Conservation (phyloP, 192 early-diverging fungal species). For the Coemansia javaensis region DNA sequence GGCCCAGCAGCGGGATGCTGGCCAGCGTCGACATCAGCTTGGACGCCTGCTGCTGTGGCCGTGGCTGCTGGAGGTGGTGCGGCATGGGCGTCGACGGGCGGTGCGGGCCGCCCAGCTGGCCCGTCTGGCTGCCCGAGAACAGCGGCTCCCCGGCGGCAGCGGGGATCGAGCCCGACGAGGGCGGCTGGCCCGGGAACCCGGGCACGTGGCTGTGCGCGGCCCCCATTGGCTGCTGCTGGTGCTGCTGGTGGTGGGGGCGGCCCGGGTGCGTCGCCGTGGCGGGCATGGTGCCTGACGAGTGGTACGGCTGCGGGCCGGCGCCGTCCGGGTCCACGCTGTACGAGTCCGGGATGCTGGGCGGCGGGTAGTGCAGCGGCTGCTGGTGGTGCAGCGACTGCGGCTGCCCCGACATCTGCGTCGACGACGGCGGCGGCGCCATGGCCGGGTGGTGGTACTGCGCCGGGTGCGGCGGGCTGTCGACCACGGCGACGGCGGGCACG, state of each 20-base stretch:
- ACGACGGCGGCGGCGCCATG: background rate
- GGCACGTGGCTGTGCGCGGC: background rate
- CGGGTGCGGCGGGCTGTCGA: conserved; percentile 3
- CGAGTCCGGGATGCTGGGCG: background rate
- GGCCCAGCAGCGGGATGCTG: conserved; percentile 36
- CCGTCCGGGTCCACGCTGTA: conserved; percentile 11
- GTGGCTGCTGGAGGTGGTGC: too few relatives aligned
- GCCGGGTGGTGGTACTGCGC: conserved; percentile 1
- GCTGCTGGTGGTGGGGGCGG: background rate
- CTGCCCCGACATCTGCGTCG: conserved; percentile 1
- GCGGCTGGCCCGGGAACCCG: too few relatives aligned
- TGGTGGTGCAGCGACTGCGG: conserved; percentile 9
- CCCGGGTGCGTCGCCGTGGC: background rate
- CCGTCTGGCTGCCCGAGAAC: too few relatives aligned
- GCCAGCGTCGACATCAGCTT: conserved; percentile 40
- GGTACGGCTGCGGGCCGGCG: conserved; percentile 23
- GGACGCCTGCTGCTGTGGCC: background rate
- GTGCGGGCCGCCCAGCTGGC: conserved; percentile 1
- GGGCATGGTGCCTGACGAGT: conserved; percentile 10
- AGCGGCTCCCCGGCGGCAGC: too few relatives aligned
- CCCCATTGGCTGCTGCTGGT: background rate
- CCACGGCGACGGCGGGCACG: conserved; percentile 12
- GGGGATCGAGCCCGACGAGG: too few relatives aligned
- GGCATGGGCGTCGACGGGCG: background rate
- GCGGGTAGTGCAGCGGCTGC: conserved; percentile 4